Conservation (phyloP, 352 stramenopile species). For the Globisporangium irregulare region DNA sequence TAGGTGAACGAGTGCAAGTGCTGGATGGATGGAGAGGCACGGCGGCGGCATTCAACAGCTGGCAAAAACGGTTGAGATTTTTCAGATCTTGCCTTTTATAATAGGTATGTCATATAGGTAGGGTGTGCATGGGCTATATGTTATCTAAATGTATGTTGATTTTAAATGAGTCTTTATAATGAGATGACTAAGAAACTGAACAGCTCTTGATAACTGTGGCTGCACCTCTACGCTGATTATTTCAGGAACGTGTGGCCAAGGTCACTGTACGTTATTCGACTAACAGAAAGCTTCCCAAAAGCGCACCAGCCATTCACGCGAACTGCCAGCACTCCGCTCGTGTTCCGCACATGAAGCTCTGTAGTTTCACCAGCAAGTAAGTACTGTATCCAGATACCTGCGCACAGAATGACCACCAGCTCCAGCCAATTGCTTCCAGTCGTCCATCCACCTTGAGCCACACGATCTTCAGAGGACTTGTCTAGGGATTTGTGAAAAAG, state of each 20-base stretch:
- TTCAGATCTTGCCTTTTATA: neutral
- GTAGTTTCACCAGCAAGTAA: too few species aligned
- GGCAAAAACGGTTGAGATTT: neutral
- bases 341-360: too few species aligned
- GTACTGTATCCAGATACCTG: neutral
- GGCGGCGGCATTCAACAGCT: constrained; percentile 1
- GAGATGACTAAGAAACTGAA: neutral
- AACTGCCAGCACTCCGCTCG: too few species aligned
- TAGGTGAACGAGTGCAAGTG: neutral
- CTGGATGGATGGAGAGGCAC: constrained; percentile 7
- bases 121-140: too few species aligned
- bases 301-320: too few species aligned
- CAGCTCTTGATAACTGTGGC: neutral
- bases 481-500: neutral
- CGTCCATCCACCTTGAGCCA: neutral
- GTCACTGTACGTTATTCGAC: neutral
- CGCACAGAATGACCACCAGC: neutral
- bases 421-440: neutral
- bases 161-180: constrained; percentile 18
- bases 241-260: neutral
- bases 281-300: neutral
- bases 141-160: neutral
- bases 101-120: neutral
- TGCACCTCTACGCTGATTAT: constrained; percentile 10
- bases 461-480: neutral